Evolutionary conservation across 805 yeast species (phyloP).

Genomic region (Cyberlindnera mississippiensis): DNA sequence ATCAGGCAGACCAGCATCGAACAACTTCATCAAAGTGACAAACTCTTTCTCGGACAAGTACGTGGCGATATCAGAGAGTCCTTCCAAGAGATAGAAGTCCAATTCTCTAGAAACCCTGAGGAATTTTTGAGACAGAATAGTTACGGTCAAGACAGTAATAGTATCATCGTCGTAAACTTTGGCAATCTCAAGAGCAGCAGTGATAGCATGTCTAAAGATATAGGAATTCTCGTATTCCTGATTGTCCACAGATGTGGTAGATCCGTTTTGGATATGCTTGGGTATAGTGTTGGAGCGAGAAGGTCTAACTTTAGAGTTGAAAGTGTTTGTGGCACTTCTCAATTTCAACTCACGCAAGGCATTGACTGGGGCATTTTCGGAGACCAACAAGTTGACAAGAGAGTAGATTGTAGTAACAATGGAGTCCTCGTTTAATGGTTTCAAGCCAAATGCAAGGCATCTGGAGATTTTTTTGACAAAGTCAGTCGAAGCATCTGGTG

Average conservation of each 20-base stretch:
- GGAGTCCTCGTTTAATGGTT: conserved; percentile 71
- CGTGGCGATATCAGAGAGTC: conserved; percentile 60
- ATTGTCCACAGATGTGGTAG: conserved; percentile 3
- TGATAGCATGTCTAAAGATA: conserved; percentile 62
- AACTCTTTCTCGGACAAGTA: conserved; percentile 65
- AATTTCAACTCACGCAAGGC: conserved; percentile 33
- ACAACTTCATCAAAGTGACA: conserved; percentile 52
- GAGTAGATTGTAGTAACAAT: conserved; percentile 83
- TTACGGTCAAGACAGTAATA: conserved; percentile 71
- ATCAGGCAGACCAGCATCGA: conserved; percentile 44
- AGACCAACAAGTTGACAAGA: conserved; percentile 66
- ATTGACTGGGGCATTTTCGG: conserved; percentile 38
- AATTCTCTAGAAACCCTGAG: conserved; percentile 45
- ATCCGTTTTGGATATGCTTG: conserved; percentile 11
- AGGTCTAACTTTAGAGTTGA: conserved; percentile 14
- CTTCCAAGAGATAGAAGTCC: conserved; percentile 53
- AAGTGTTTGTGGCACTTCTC: conserved; percentile 26
- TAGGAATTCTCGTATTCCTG: conserved; percentile 11
- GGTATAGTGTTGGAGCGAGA: conserved; percentile 22
- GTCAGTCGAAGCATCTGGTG: conserved; percentile 46
- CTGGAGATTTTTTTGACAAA: conserved; percentile 51
- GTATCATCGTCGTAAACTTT: conserved; percentile 63
- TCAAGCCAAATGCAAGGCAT: conserved; percentile 62
- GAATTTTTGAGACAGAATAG: conserved; percentile 78
- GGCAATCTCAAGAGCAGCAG: conserved; percentile 64